phyloP scores from a whole-genome alignment of 1,284 basidiomycete species.

The Heterobasidion annosum region DNA sequence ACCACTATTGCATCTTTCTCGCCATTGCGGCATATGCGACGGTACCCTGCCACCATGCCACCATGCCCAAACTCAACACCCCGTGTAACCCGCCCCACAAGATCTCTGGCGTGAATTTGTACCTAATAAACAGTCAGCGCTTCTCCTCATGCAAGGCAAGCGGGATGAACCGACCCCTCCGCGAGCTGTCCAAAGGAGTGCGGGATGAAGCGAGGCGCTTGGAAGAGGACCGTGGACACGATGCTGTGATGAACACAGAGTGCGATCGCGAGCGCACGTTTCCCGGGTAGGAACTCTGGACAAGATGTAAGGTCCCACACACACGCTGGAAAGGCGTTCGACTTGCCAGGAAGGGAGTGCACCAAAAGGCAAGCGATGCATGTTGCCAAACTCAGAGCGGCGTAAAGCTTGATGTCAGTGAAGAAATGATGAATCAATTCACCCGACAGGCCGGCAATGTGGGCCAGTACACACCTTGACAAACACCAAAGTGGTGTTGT shows the following conservation, averaged over 20 bases:
- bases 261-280: conserved; percentile 70
- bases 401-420: conserved; percentile 40
- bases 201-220: conserved; percentile 73
- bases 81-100: conserved; percentile 65
- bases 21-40: conserved; percentile 18
- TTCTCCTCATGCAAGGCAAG: neutral
- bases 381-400: conserved; percentile 46
- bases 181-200: conserved; percentile 52
- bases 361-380: conserved; percentile 53
- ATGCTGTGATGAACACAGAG: conserved; percentile 72
- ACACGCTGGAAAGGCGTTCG: neutral
- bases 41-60: conserved; percentile 70
- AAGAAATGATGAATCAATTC: neutral
- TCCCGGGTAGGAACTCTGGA: conserved; percentile 74
- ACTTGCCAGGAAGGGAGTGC: conserved; percentile 56
- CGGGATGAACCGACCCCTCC: conserved; percentile 41
- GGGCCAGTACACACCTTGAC: conserved; percentile 44
- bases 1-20: neutral
- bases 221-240: conserved; percentile 65
- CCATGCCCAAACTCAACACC: conserved; percentile 55
- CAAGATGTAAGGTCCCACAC: neutral
- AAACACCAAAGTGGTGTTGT: conserved; percentile 69
- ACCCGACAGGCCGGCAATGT: neutral
- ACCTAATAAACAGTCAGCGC: conserved; percentile 22
- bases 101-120: conserved; percentile 54